Evolutionary conservation across 495 filamentous ascomycete species (phyloP).

Genomic region (Endocarpon pusillum): DNA sequence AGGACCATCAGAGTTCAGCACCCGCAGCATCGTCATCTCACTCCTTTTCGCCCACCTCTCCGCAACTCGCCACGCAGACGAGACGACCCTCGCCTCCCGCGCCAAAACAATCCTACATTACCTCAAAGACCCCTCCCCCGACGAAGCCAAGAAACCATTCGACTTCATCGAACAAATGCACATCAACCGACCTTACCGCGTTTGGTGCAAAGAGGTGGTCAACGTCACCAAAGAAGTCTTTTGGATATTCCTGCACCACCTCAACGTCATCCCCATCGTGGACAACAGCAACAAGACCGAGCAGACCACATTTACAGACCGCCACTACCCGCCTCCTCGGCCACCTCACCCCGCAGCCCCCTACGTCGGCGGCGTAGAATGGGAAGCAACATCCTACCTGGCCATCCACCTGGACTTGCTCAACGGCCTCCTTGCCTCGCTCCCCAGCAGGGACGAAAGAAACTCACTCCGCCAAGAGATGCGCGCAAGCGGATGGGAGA

Average conservation of each 20-base stretch:
- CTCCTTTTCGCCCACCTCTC: constrained; percentile 75
- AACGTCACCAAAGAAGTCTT: constrained; percentile 97
- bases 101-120: constrained; percentile 57
- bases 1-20: constrained; percentile 89
- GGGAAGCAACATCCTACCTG: constrained; percentile 95
- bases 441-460: constrained; percentile 53
- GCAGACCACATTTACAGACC: constrained; percentile 35
- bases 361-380: constrained; percentile 95
- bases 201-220: constrained; percentile 84
- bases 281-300: constrained; percentile 16
- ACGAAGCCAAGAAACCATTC: constrained; percentile 56
- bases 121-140: constrained; percentile 62
- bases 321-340: constrained; percentile 73
- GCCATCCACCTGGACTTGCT: constrained; percentile 82
- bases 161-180: constrained; percentile 82
- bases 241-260: constrained; percentile 93
- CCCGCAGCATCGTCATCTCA: constrained; percentile 69
- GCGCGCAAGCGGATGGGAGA: constrained; percentile 78
- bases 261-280: constrained; percentile 60
- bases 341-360: constrained; percentile 88
- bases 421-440: constrained; percentile 77
- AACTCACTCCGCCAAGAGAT: constrained; percentile 65
- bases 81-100: constrained; percentile 34
- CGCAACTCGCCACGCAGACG: constrained; percentile 27
- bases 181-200: constrained; percentile 68